phyloP scores from a whole-genome alignment of 495 filamentous ascomycete species.

The Podospora anserina region DNA sequence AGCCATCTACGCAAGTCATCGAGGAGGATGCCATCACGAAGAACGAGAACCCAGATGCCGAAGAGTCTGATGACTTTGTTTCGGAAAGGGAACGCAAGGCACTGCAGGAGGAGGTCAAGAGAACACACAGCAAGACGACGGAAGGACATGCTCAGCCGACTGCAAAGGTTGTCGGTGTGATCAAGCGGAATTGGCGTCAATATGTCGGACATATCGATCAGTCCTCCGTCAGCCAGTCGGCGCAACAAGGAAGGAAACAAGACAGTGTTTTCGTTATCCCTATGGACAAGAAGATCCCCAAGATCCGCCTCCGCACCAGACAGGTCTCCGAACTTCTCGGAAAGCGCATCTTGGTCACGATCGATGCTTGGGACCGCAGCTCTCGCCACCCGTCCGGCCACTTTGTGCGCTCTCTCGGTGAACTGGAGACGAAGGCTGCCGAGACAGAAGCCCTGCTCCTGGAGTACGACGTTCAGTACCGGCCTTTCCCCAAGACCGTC shows the following conservation, averaged over 20 bases:
- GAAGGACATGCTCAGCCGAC: conserved; percentile 88
- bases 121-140: conserved; percentile 69
- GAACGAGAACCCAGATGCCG: conserved; percentile 85
- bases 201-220: conserved; percentile 94
- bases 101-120: conserved; percentile 85
- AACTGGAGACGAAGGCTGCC: conserved; percentile 89
- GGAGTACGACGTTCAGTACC: conserved; percentile 96
- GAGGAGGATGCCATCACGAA: conserved; percentile 91
- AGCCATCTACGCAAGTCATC: conserved; percentile 88
- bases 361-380: conserved; percentile 91
- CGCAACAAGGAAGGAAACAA: conserved; percentile 71
- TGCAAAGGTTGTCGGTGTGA: conserved; percentile 84
- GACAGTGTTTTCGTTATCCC: conserved; percentile 92
- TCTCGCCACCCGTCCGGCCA: conserved; percentile 90
- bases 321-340: conserved; percentile 85
- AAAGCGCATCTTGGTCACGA: conserved; percentile 89
- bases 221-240: conserved; percentile 69
- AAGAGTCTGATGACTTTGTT: conserved; percentile 68
- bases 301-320: conserved; percentile 86
- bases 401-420: conserved; percentile 88
- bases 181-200: conserved; percentile 95
- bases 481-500: conserved; percentile 92
- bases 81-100: conserved; percentile 81
- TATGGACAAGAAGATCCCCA: conserved; percentile 96
- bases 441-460: conserved; percentile 93